phyloP scores from a whole-genome alignment of 441 rosid genomes.

The Kokia cookei region DNA sequence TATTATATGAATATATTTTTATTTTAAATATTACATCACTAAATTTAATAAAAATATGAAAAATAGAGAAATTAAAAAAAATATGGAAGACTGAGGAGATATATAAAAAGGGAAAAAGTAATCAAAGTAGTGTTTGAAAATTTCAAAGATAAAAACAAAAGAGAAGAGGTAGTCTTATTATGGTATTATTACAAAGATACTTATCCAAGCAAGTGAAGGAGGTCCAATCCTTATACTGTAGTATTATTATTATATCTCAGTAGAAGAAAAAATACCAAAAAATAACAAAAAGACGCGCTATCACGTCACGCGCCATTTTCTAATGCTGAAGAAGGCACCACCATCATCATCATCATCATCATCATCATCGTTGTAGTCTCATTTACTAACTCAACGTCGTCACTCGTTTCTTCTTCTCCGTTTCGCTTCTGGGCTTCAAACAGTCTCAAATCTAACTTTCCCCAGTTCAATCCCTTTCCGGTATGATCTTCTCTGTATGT shows the following conservation, averaged over 20 bases:
- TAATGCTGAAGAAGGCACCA: neutral
- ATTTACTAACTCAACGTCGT: neutral
- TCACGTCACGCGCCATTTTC: neutral
- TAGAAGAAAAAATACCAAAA: neutral
- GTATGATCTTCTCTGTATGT: neutral
- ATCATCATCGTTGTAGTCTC: no score
- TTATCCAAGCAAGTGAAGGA: slow-evolving; percentile 17
- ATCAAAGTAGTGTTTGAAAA: no score
- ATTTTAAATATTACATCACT: no score
- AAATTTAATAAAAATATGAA: no score
- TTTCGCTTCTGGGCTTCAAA: neutral
- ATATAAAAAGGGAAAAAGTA: no score
- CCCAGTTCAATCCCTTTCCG: neutral
- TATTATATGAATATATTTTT: no score
- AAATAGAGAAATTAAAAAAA: no score
- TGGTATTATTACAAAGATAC: no score
- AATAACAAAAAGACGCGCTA: neutral
- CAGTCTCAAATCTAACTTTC: neutral
- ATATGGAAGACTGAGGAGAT: no score
- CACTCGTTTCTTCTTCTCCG: slow-evolving; percentile 1
- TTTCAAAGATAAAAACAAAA: no score
- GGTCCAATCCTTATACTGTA: slow-evolving; percentile 11
- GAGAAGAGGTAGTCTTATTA: no score
- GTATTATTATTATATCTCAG: neutral
- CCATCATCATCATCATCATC: neutral